phyloP scores from a whole-genome alignment of 805 yeast genomes.

The Lipomyces orientalis region DNA sequence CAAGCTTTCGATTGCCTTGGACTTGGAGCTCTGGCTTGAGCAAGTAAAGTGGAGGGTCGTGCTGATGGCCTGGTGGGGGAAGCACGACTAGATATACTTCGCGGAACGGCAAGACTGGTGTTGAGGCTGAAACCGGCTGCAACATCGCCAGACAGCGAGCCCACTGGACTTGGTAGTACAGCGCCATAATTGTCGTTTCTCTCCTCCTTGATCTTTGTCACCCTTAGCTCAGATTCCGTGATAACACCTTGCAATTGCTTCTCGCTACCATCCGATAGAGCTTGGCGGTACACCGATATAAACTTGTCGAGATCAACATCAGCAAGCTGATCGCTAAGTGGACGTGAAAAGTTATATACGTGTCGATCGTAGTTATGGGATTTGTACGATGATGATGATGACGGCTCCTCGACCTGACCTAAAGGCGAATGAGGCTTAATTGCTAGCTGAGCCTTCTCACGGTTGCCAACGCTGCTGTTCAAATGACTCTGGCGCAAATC shows the following conservation, averaged over 20 bases:
- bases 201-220: neutral
- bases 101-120: neutral
- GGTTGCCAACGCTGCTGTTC: neutral
- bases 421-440: neutral
- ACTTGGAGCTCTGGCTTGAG: neutral
- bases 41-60: neutral
- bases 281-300: neutral
- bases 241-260: neutral
- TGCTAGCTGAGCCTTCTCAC: neutral
- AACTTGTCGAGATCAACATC: too few species aligned
- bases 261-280: neutral
- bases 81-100: neutral
- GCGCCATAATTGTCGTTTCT: neutral
- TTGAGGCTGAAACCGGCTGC: neutral
- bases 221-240: neutral
- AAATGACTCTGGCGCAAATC: neutral
- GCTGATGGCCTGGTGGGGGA: neutral
- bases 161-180: too few species aligned
- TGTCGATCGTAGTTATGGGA: neutral
- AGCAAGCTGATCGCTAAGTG: constrained; percentile 10
- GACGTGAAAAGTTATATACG: constrained; percentile 12
- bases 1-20: neutral
- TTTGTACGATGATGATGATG: neutral
- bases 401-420: neutral
- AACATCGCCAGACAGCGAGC: too few species aligned